phyloP scores from a whole-genome alignment of 768 basidiomycete species.

The Nidularia sp. region DNA sequence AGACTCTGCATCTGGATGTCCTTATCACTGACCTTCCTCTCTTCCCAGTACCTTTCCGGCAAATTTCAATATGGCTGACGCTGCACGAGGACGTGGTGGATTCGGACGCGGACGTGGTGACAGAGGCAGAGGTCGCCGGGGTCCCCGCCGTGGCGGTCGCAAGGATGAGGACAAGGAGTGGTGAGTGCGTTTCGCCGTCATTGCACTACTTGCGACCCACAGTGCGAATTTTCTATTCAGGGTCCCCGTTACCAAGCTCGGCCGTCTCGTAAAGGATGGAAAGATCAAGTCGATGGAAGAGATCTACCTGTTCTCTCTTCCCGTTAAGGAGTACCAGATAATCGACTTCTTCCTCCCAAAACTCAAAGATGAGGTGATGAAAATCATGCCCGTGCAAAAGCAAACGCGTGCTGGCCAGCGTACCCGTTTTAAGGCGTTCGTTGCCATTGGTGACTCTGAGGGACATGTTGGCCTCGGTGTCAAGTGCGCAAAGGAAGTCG shows the following conservation, averaged over 20 bases:
- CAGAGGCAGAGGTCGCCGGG: constrained; percentile 82
- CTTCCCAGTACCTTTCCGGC: not conserved
- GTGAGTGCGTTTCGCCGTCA: constrained; percentile 36
- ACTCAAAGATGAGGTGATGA: constrained; percentile 99
- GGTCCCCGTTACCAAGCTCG: constrained; percentile 98
- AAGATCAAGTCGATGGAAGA: constrained; percentile 99
- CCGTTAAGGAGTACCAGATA: constrained; percentile 99
- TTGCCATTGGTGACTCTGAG: constrained; percentile 98
- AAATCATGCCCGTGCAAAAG: constrained; percentile 99
- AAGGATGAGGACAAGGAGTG: constrained; percentile 99
- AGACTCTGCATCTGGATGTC: constrained; percentile 35
- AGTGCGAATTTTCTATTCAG: constrained; percentile 30
- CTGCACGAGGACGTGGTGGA: constrained; percentile 65
- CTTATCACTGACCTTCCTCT: constrained; percentile 3
- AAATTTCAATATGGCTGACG: constrained; percentile 70
- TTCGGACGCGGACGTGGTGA: constrained; percentile 92
- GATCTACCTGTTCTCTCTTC: constrained; percentile 99
- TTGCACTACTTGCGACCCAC: not conserved
- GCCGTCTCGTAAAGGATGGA: constrained; percentile 97
- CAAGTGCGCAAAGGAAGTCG: constrained; percentile 99
- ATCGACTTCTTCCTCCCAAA: constrained; percentile 99
- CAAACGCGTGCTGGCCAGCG: constrained; percentile 99
- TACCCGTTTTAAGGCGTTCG: constrained; percentile 99
- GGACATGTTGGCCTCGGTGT: constrained; percentile 99
- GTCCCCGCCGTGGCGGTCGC: constrained; percentile 92